Conservation (phyloP, 129 eudicot genomes). For the Centrapalus pauciflorus region DNA sequence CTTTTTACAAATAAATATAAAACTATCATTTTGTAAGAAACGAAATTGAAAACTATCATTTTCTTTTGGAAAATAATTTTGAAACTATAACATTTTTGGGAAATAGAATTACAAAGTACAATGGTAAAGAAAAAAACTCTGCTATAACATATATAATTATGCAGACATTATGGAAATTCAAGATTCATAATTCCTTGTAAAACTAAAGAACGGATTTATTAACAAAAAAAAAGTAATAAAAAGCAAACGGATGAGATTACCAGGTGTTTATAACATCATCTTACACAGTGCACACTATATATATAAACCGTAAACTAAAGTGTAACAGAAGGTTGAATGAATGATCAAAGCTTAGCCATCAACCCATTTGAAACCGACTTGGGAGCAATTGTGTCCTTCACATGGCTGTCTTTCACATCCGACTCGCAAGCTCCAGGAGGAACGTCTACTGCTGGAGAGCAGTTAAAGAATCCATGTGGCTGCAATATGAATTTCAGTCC, state of each 20-base stretch:
- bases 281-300: no score
- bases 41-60: no score
- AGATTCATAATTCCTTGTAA: no score
- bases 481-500: slow-evolving; percentile 22
- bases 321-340: background rate
- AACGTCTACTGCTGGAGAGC: slow-evolving; percentile 93
- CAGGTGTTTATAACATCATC: background rate
- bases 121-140: no score
- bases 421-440: slow-evolving; percentile 72
- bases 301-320: background rate
- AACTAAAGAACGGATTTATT: no score
- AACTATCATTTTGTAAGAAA: no score
- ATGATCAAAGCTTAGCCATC: slow-evolving; percentile 59
- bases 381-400: slow-evolving; percentile 48
- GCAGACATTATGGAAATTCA: no score
- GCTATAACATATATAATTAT: background rate
- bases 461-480: slow-evolving; percentile 96
- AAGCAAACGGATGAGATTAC: slow-evolving; percentile 4
- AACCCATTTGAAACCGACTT: slow-evolving; percentile 54
- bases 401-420: slow-evolving; percentile 54
- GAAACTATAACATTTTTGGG: no score
- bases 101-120: no score
- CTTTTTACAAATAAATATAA: no score
- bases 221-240: background rate
- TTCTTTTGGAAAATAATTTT: no score